Conservation (phyloP, 345 rosid species). For the Eucalyptus marginata region DNA sequence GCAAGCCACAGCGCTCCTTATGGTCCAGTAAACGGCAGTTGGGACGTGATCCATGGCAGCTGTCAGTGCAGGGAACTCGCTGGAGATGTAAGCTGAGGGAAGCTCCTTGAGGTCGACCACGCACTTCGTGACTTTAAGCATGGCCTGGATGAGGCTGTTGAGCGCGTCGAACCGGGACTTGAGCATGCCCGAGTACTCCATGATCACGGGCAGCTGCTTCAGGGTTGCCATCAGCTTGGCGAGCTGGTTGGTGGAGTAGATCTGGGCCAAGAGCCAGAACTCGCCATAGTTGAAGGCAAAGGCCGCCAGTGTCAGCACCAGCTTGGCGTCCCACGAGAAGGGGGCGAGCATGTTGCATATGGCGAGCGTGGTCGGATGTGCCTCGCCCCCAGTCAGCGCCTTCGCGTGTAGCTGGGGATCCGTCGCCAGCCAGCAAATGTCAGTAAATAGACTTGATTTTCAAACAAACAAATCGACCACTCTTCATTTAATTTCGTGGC, state of each 20-base stretch:
- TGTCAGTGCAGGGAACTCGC: conserved; percentile 17
- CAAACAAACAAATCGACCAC: not conserved
- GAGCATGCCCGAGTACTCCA: conserved; percentile 25
- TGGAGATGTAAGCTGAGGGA: conserved; percentile 37
- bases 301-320: not conserved
- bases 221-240: conserved; percentile 70
- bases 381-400: conserved; percentile 47
- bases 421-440: not conserved
- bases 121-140: conserved; percentile 45
- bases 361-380: not conserved
- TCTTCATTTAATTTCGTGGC: not conserved
- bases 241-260: conserved; percentile 49
- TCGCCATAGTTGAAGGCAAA: conserved; percentile 41
- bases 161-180: conserved; percentile 46
- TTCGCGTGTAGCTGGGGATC: conserved; percentile 44
- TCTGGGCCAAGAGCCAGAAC: conserved; percentile 66
- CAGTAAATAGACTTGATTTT: not conserved
- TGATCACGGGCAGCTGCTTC: conserved; percentile 49
- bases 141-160: conserved; percentile 34
- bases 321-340: not conserved
- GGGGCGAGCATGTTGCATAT: not conserved
- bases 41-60: conserved; percentile 38
- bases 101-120: conserved; percentile 42
- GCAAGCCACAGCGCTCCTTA: conserved; percentile 54
- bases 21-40: conserved; percentile 71